Evolutionary conservation across 768 basidiomycete genomes (phyloP).

Genomic region (Kwoniella mangroviensis): DNA sequence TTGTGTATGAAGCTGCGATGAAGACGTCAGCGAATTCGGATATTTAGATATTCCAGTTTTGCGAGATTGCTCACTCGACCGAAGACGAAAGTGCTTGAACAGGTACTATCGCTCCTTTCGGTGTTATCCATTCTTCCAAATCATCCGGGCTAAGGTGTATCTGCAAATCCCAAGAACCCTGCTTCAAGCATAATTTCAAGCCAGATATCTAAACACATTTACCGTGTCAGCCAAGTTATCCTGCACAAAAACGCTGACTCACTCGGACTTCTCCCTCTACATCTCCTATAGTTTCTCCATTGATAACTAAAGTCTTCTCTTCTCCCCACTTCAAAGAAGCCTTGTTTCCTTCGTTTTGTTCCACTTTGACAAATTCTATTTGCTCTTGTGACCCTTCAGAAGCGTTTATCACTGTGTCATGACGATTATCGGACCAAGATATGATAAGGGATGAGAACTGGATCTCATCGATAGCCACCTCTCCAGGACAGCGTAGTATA

Average conservation of each 20-base stretch:
- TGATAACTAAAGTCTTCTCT: slow-evolving; percentile 65
- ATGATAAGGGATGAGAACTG: slow-evolving; percentile 69
- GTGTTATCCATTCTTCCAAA: slow-evolving; percentile 23
- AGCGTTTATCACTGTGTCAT: slow-evolving; percentile 66
- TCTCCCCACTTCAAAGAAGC: slow-evolving; percentile 67
- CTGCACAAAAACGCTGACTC: slow-evolving; percentile 36
- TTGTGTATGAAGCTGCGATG: slow-evolving; percentile 60
- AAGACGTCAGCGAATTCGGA: not conserved
- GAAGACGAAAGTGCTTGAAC: slow-evolving; percentile 17
- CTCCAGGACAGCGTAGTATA: slow-evolving; percentile 64
- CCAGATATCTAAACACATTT: slow-evolving; percentile 26
- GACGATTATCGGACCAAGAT: slow-evolving; percentile 64
- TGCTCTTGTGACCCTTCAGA: slow-evolving; percentile 18
- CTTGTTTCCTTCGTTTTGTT: slow-evolving; percentile 50
- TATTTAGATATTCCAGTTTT: not conserved
- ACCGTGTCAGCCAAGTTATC: not conserved
- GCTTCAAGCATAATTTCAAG: slow-evolving; percentile 58
- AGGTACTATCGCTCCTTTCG: slow-evolving; percentile 10
- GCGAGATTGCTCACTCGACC: slow-evolving; percentile 32
- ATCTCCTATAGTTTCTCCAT: slow-evolving; percentile 66
- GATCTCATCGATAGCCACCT: slow-evolving; percentile 64
- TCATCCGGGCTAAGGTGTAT: slow-evolving; percentile 63
- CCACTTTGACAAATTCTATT: slow-evolving; percentile 60
- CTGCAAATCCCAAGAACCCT: slow-evolving; percentile 72
- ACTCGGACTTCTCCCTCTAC: slow-evolving; percentile 66